Evolutionary conservation across 2,329 filamentous ascomycete genomes (phyloP).

Genomic region (Penicillium sp.): DNA sequence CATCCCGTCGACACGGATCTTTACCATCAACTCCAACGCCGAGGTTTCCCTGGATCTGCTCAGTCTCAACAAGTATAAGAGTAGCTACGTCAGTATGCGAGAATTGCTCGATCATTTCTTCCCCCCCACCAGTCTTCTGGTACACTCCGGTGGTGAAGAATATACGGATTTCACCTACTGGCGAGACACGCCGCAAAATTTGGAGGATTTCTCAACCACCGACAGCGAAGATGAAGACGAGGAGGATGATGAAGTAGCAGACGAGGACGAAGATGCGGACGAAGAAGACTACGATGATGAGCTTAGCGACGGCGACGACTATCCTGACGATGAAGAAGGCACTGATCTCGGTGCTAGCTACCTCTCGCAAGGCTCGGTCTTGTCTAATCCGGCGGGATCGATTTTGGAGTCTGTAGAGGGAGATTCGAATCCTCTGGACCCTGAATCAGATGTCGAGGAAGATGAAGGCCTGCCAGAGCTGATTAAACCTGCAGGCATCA

Average conservation of each 20-base stretch:
- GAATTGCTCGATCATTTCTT: conserved; percentile 99
- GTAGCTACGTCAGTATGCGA: conserved; percentile 94
- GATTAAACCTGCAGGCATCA: conserved; percentile 5
- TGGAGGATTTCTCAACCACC: conserved; percentile 86
- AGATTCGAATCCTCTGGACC: conserved; percentile 32
- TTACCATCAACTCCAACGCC: conserved; percentile 97
- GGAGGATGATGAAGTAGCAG: conserved; percentile 56
- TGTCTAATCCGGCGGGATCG: conserved; percentile 48
- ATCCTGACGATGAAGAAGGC: conserved; percentile 39
- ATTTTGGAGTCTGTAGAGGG: conserved; percentile 41
- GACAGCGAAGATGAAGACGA: conserved; percentile 62
- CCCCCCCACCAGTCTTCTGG: conserved; percentile 81
- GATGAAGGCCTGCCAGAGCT: conserved; percentile 8
- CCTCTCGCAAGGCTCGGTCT: conserved; percentile 43
- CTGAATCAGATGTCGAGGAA: conserved; percentile 20
- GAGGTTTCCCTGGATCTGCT: conserved; percentile 91
- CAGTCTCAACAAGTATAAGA: conserved; percentile 90
- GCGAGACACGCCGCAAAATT: conserved; percentile 78
- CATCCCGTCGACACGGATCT: conserved; percentile 90
- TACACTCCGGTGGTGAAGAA: conserved; percentile 87
- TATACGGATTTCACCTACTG: conserved; percentile 98
- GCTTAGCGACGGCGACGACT: conserved; percentile 54
- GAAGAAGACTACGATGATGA: conserved; percentile 49
- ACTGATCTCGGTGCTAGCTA: conserved; percentile 38
- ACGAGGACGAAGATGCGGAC: conserved; percentile 45